Evolutionary conservation across 1,284 basidiomycete genomes (phyloP).

Genomic region (Puccinia coronata): DNA sequence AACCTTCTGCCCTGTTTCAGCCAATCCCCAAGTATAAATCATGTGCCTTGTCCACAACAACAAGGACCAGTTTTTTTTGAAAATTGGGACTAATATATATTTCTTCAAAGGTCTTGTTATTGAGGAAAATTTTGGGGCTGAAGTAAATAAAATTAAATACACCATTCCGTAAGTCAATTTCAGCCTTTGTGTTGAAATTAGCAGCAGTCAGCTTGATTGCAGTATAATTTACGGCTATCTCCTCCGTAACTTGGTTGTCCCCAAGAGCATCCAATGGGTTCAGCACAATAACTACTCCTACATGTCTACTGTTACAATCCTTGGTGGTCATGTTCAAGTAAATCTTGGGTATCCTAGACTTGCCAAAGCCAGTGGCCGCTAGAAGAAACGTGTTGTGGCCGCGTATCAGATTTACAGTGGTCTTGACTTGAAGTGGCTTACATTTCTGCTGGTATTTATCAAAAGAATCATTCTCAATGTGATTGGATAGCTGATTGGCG

Average conservation of each 20-base stretch:
- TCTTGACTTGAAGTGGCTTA: too few relatives aligned
- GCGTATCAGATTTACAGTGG: neutral
- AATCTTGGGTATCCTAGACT: neutral
- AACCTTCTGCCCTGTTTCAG: neutral
- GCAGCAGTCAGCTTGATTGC: neutral
- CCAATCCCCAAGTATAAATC: conserved; percentile 19
- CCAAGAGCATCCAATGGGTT: neutral
- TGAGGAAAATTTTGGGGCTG: too few relatives aligned
- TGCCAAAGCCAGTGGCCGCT: too few relatives aligned
- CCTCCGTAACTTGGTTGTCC: conserved; percentile 4
- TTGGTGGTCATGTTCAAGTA: neutral
- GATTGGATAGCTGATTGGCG: too few relatives aligned
- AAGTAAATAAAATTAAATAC: conserved; percentile 2
- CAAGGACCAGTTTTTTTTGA: neutral
- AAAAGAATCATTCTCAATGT: neutral
- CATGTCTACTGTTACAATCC: neutral
- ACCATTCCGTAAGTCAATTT: neutral
- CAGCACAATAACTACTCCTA: conserved; percentile 1
- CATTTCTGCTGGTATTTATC: neutral
- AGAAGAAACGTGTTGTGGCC: conserved; percentile 15
- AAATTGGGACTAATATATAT: neutral
- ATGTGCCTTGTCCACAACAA: neutral
- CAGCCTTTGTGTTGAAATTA: neutral
- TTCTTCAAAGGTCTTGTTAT: neutral
- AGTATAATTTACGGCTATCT: neutral